These are phyloP conservation scores for Albugo candida DNA, from an alignment of 352 stramenopile species.

Conservation along the genomic window DNA sequence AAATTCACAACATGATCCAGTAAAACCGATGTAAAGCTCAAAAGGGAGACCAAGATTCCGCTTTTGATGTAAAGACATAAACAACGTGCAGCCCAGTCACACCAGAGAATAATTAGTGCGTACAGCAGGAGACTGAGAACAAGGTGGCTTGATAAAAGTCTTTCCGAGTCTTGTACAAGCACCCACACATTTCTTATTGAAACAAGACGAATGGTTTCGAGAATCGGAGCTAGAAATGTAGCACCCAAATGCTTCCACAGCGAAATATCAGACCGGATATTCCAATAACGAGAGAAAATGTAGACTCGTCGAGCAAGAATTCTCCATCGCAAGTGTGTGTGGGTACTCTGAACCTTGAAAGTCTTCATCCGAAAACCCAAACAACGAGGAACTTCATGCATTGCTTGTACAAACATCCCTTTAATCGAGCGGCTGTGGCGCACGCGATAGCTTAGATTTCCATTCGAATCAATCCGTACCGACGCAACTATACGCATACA, in stretches of 20 bases:
- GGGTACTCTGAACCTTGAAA: no score
- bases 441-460: conserved; percentile 58
- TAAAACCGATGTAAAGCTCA: conserved; percentile 43
- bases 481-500: conserved; percentile 23
- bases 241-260: conserved; percentile 43
- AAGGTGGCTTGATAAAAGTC: not conserved
- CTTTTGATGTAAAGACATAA: conserved; percentile 56
- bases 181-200: conserved; percentile 37
- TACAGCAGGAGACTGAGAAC: conserved; percentile 6
- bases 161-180: conserved; percentile 18
- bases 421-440: conserved; percentile 47
- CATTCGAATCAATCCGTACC: conserved; percentile 33
- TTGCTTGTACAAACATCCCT: conserved; percentile 10
- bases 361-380: not conserved
- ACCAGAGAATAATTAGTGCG: conserved; percentile 24
- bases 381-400: not conserved
- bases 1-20: conserved; percentile 43
- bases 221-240: conserved; percentile 31
- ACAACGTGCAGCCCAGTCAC: conserved; percentile 32
- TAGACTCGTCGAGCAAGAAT: conserved; percentile 27
- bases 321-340: conserved; percentile 9
- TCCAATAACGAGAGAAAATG: conserved; percentile 70
- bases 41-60: conserved; percentile 41
- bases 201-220: conserved; percentile 41
- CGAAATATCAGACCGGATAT: conserved; percentile 59